Base-by-base conservation (phyloP, 192 early-diverging fungal genomes). In the Rhizophagus clarus region DNA sequence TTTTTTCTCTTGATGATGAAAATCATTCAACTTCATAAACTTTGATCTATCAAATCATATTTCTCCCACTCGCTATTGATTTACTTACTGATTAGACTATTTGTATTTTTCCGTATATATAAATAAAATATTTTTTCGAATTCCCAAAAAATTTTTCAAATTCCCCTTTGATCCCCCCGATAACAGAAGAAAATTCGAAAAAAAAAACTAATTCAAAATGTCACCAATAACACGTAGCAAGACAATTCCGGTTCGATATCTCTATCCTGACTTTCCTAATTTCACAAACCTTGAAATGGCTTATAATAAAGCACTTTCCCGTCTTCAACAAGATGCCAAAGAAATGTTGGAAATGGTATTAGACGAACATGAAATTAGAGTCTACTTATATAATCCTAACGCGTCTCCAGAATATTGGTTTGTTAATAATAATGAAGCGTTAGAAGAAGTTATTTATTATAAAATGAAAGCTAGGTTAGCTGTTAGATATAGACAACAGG, bases 151-250 rank as follows among this genome's bases (percentile, higher is more conserved):
- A 22, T 2, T 56, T 56, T 56, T 56, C 51, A 56, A 56, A 56
- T 56, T 56, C 51, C 51, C 51, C 17, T 56, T 56, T 56, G 51
- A 56, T 56, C 51, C 51, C 51, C 51, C 51, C 51, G 51, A 56
- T 22, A 22, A 22, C 4, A 56, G 17, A 20, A 56, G n/a, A 56
- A 5, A 56, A 56, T 45, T 45, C n/a, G n/a, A n/a, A n/a, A n/a
- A n/a, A n/a, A n/a, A n/a, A n/a, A n/a, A n/a, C n/a, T n/a, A n/a
- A n/a, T n/a, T n/a, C n/a, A 56, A 56, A n/a, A 72, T 72, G 71
- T 72, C 71, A 56, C 71, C 71, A 26, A 72, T 72, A 49, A 72
- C 71, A 49, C 71, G 71, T 72, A 72, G 71, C 34, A 49, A 26
- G 28, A 72, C 71, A 24, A 72, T 47, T 72, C 45, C 34, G n/a